Percentiles rank a stretch among this genome's conserved stretches.
phyloP scores from a whole-genome alignment of 164 flowering plant genomes.

The Vitis cinerea region DNA sequence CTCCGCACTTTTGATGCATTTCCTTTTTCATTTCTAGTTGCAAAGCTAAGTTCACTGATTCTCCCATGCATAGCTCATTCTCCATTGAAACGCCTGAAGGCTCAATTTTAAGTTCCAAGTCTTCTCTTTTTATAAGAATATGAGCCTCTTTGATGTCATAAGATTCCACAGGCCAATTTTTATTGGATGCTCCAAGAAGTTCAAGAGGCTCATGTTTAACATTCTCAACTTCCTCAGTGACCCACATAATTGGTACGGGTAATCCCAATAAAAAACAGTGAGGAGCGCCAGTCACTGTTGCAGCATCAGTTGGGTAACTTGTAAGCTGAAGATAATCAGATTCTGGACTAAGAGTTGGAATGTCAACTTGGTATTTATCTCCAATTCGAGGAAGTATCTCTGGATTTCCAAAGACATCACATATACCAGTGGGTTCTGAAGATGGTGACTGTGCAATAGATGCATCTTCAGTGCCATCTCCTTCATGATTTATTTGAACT shows the following conservation, averaged over 20 bases:
- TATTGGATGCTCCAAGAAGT: background rate
- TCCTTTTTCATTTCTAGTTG: slow-evolving; percentile 6
- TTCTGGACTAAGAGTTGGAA: slow-evolving; percentile 43
- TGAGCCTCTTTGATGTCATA: slow-evolving; percentile 6
- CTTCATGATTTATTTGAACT: slow-evolving; percentile 20
- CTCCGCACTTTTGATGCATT: slow-evolving; percentile 4
- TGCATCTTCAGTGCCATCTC: slow-evolving; percentile 24
- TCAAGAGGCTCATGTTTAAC: slow-evolving; percentile 20
- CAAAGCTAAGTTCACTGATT: slow-evolving; percentile 5
- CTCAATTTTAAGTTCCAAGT: slow-evolving; percentile 17
- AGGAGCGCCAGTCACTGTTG: slow-evolving; percentile 10
- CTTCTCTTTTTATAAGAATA: slow-evolving; percentile 1
- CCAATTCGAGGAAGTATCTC: slow-evolving; percentile 71
- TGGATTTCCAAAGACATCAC: slow-evolving; percentile 44
- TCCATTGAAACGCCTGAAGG: slow-evolving; percentile 6
- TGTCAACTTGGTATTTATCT: slow-evolving; percentile 66
- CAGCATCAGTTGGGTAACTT: slow-evolving; percentile 16
- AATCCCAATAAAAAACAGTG: slow-evolving; percentile 35
- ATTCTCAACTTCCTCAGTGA: slow-evolving; percentile 15
- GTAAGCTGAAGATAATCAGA: slow-evolving; percentile 18
- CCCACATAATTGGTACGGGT: slow-evolving; percentile 59
- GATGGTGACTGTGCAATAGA: slow-evolving; percentile 27
- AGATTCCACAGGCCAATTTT: slow-evolving; percentile 12
- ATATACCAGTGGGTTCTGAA: slow-evolving; percentile 22
- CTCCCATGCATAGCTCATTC: slow-evolving; percentile 1